Evolutionary conservation across 2,329 filamentous ascomycete species (phyloP), one percentile per base, ranked within the genome.

Genomic region (Sclerotinia spermophila): DNA sequence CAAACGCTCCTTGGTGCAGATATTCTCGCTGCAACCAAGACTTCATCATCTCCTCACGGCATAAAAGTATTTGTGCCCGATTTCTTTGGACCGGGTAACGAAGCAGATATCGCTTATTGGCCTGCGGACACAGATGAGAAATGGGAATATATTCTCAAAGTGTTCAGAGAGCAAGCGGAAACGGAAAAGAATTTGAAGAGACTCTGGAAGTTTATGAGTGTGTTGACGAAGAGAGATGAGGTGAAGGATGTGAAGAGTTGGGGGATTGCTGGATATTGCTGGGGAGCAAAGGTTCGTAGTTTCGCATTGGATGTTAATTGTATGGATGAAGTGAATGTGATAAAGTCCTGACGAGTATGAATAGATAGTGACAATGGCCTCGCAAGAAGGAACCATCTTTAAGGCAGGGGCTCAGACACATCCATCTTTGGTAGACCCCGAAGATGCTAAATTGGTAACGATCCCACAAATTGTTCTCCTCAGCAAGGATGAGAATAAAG

Each of bases 61-160:
- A 94, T 94, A 84, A 89, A 89, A 76, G 91, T 97, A 76, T 93
- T 94, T 82, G 94, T 97, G 74, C 94, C 94, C 27, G 94, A 97
- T 82, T 95, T 92, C 86, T 97, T 97, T 84, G 86, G 90, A 71
- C 44, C 61, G 17, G 93, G 92, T 78, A 74, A 62, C 11, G 67
- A 70, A 40, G 70, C 72, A 3, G 69, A 72, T 69, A 61, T 72
- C 35, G 58, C 71, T 24, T 69, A 60, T 59, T 75, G 73, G 40
- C 73, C 73, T 42, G 60, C 71, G 4, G 72, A 75, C 44, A 74
- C 71, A 3, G 71, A 69, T 17, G 44, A 70, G 1, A 71, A 75
- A 75, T 33, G 69, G 77, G 19, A 48, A 45, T 5, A 73, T 71
- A 48, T 80, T 74, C 53, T 65, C 71, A 30, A 73, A 69, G 56